phyloP scores from a whole-genome alignment of 495 filamentous ascomycete species.

The Ascobolus immersus region DNA sequence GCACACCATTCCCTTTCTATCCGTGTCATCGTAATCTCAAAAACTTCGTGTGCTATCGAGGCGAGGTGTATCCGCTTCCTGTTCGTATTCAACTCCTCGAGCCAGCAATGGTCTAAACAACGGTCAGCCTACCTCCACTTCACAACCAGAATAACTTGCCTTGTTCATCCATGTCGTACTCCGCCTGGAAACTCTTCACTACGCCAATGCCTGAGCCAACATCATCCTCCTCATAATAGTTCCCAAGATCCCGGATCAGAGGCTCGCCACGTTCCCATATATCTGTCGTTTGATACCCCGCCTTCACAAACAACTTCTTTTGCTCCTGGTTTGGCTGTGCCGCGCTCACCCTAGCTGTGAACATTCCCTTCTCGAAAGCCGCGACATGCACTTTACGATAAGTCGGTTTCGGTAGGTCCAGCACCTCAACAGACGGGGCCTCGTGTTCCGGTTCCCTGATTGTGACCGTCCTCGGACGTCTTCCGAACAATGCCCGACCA shows the following conservation, averaged over 20 bases:
- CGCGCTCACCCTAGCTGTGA: no score
- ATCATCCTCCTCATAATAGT: constrained; percentile 62
- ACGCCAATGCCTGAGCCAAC: constrained; percentile 34
- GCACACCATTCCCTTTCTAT: constrained; percentile 98
- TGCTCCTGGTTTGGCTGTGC: no score
- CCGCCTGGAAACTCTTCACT: constrained; percentile 7
- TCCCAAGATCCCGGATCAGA: constrained; percentile 45
- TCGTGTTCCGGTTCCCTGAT: no score
- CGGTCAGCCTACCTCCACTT: not conserved
- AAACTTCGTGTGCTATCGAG: constrained; percentile 67
- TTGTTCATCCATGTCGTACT: constrained; percentile 99
- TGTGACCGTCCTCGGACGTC: no score
- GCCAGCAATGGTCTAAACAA: constrained; percentile 57
- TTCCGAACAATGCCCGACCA: no score
- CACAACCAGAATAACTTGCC: not conserved
- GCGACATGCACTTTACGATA: no score
- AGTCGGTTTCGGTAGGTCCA: no score
- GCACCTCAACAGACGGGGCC: no score
- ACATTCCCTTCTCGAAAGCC: no score
- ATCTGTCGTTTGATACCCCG: constrained; percentile 87
- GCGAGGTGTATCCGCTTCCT: constrained; percentile 47
- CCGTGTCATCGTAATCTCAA: constrained; percentile 93
- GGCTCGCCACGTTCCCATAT: constrained; percentile 54
- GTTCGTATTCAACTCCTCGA: constrained; percentile 56
- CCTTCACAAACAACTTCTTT: no score